phyloP scores from a whole-genome alignment of 108 stramenopile genomes.

The Cyclostephanos tholiformis region DNA sequence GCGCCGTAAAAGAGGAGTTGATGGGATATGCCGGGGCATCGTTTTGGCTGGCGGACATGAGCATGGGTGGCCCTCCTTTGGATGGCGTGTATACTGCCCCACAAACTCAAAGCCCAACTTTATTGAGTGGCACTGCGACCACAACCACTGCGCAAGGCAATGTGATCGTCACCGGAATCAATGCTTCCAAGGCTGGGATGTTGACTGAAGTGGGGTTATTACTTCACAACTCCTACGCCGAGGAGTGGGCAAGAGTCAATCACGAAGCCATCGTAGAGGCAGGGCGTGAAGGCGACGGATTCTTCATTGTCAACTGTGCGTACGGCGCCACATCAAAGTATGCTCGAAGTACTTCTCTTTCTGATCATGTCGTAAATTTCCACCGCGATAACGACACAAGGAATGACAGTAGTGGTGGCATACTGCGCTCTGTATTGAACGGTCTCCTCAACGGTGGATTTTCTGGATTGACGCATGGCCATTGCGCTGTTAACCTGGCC shows the following conservation, averaged over 20 bases:
- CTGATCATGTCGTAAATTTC: conserved; percentile 43
- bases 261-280: conserved; percentile 53
- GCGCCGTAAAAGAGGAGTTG: conserved; percentile 33
- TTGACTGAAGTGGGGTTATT: conserved; percentile 14
- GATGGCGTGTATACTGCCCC: conserved; percentile 19
- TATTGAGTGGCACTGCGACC: no score
- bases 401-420: not conserved
- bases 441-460: conserved; percentile 54
- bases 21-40: conserved; percentile 41
- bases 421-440: conserved; percentile 35
- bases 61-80: conserved; percentile 47
- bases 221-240: conserved; percentile 48
- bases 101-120: not conserved
- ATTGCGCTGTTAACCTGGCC: conserved; percentile 51
- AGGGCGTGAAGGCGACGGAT: conserved; percentile 48
- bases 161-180: not conserved
- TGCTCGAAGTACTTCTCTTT: conserved; percentile 40
- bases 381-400: conserved; percentile 32
- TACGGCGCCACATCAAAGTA: conserved; percentile 40
- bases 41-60: conserved; percentile 59
- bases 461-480: conserved; percentile 50
- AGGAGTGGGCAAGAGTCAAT: conserved; percentile 52
- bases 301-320: conserved; percentile 48
- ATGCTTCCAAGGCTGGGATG: not conserved
- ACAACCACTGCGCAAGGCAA: not conserved